These are phyloP conservation scores for Flaveria floridana DNA, from an alignment of 140 eudicot species.

Conservation along the genomic window DNA sequence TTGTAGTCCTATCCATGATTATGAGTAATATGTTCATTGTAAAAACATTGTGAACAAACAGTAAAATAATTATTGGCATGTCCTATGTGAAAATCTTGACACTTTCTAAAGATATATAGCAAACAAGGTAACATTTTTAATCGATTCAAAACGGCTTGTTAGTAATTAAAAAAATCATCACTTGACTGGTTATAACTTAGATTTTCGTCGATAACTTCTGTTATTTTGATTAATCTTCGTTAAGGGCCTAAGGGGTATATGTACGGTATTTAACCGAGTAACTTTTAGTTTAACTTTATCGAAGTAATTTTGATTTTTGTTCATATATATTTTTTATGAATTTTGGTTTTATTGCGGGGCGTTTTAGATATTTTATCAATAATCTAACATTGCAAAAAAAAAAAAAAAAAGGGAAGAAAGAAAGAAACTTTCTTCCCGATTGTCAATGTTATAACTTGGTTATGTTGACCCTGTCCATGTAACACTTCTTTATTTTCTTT, in stretches of 20 bases:
- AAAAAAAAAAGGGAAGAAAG: too few species aligned
- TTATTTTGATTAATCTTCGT: neutral
- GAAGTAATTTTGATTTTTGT: neutral
- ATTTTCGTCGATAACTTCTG: neutral
- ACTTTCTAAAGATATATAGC: neutral
- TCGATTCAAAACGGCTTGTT: neutral
- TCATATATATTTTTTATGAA: neutral
- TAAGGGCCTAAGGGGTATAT: neutral
- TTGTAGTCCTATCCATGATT: slow-evolving; percentile 2
- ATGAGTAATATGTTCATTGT: neutral
- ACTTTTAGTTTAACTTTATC: neutral
- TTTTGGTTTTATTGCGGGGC: neutral
- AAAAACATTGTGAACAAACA: neutral
- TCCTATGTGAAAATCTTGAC: neutral
- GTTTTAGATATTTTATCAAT: neutral
- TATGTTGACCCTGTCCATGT: neutral
- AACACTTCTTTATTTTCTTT: slow-evolving; percentile 1
- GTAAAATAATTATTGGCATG: neutral
- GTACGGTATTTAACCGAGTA: neutral
- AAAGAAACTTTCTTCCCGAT: neutral
- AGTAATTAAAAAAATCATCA: neutral
- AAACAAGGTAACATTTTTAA: neutral
- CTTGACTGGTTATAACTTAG: neutral
- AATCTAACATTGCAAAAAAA: neutral
- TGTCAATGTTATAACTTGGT: neutral